These are phyloP conservation scores for Pontederia paniculata DNA, from an alignment of 176 grass and related monocot species.

Conservation along the genomic window DNA sequence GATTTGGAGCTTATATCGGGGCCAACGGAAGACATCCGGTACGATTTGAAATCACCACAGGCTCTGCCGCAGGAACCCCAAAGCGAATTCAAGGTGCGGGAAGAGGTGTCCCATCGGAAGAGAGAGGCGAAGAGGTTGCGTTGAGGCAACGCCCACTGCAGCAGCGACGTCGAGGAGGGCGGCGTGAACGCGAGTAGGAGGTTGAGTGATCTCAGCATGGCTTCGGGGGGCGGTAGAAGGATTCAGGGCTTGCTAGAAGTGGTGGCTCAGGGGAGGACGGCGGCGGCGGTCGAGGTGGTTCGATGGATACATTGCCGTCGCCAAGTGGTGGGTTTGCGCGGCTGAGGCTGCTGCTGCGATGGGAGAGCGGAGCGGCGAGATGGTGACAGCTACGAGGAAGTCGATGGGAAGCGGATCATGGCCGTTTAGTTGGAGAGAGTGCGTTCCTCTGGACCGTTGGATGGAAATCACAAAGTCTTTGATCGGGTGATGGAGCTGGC, in stretches of 20 bases:
- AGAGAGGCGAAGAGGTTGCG: not conserved
- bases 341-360: too few species aligned
- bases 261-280: too few species aligned
- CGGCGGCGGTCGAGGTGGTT: not conserved
- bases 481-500: too few species aligned
- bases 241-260: not conserved
- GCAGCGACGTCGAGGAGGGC: not conserved
- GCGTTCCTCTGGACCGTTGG: too few species aligned
- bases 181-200: not conserved
- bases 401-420: too few species aligned
- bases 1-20: conserved; percentile 17
- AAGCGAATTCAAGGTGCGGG: not conserved
- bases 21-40: conserved; percentile 30
- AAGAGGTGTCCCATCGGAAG: not conserved
- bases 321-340: not conserved
- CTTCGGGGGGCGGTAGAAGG: not conserved
- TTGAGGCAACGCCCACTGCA: not conserved
- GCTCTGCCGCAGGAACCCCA: not conserved
- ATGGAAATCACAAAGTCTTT: too few species aligned
- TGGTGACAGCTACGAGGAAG: too few species aligned
- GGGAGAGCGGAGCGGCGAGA: too few species aligned
- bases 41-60: conserved; percentile 7
- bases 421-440: too few species aligned
- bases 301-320: conserved; percentile 3
- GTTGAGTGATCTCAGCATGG: conserved; percentile 9